Percentiles rank a stretch among this genome's conserved stretches.
Conservation (phyloP, 257 asterid genomes). For the Leptodermis oblonga region DNA sequence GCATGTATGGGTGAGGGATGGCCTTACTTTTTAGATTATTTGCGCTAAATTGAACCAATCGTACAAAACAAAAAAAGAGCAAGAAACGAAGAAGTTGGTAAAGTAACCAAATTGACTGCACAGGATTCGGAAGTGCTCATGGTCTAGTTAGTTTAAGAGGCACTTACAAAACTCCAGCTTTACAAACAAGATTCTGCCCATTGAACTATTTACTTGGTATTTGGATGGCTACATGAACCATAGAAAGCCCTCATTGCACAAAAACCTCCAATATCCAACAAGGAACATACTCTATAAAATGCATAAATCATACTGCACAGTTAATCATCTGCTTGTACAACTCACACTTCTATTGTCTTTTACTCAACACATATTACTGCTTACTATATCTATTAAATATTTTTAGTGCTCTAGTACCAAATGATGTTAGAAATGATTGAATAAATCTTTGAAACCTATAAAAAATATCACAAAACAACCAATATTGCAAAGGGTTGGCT, state of each 20-base stretch:
- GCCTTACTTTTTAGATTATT: neutral
- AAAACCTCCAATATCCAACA: neutral
- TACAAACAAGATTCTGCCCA: neutral
- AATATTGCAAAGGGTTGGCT: neutral
- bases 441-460: neutral
- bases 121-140: neutral
- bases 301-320: neutral
- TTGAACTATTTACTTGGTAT: too few relatives aligned
- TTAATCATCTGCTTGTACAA: neutral
- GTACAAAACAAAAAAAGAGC: neutral
- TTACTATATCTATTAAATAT: neutral
- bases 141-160: neutral
- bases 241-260: slow-evolving; percentile 1
- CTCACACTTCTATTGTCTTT: neutral
- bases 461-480: neutral
- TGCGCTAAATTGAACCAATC: neutral
- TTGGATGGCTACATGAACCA: too few relatives aligned
- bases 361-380: neutral
- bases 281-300: neutral
- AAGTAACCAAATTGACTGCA: neutral
- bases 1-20: neutral
- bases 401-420: neutral
- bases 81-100: neutral
- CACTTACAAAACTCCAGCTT: neutral
- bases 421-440: neutral